A percentile compares a stretch with the other conserved stretches of the same genome.
These are phyloP conservation scores for Actinomortierella wolfii DNA, from an alignment of 371 early-diverging fungal genomes.

Conservation along the genomic window DNA sequence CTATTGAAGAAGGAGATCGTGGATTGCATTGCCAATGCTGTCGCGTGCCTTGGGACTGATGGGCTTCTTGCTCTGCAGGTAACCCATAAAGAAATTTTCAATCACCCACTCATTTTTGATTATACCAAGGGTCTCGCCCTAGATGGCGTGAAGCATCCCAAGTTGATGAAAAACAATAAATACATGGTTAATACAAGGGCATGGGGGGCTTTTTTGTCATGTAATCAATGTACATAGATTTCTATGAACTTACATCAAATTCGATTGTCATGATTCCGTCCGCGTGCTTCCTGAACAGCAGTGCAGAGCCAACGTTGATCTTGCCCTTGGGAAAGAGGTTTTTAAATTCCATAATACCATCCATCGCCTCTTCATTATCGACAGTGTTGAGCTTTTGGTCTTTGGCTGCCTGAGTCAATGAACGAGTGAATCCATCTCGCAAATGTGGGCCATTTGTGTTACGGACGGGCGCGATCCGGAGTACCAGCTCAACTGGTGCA, in stretches of 20 bases:
- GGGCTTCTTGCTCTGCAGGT: slow-evolving; percentile 60
- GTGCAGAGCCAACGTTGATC: slow-evolving; percentile 61
- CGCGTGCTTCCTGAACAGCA: slow-evolving; percentile 66
- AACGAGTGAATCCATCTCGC: slow-evolving; percentile 71
- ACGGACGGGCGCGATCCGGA: slow-evolving; percentile 57
- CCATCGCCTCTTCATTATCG: slow-evolving; percentile 49
- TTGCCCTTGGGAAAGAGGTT: slow-evolving; percentile 62
- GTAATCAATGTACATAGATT: not conserved
- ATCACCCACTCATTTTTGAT: slow-evolving; percentile 65
- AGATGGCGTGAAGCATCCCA: not conserved
- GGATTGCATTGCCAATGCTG: slow-evolving; percentile 36
- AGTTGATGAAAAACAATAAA: not conserved
- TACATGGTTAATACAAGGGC: slow-evolving; percentile 4
- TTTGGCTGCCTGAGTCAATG: slow-evolving; percentile 56
- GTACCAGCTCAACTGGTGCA: slow-evolving; percentile 29
- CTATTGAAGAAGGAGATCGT: slow-evolving; percentile 39
- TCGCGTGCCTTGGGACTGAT: slow-evolving; percentile 57
- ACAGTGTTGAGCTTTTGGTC: slow-evolving; percentile 28
- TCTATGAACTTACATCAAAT: slow-evolving; percentile 52
- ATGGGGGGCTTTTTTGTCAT: not conserved
- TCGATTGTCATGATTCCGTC: slow-evolving; percentile 61
- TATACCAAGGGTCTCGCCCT: slow-evolving; percentile 60
- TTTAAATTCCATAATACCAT: slow-evolving; percentile 65
- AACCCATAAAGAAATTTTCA: slow-evolving; percentile 66
- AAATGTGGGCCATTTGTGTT: slow-evolving; percentile 71